These are phyloP conservation scores for Nitzschia inconspicua DNA, from an alignment of 108 stramenopile species.

Conservation along the genomic window DNA sequence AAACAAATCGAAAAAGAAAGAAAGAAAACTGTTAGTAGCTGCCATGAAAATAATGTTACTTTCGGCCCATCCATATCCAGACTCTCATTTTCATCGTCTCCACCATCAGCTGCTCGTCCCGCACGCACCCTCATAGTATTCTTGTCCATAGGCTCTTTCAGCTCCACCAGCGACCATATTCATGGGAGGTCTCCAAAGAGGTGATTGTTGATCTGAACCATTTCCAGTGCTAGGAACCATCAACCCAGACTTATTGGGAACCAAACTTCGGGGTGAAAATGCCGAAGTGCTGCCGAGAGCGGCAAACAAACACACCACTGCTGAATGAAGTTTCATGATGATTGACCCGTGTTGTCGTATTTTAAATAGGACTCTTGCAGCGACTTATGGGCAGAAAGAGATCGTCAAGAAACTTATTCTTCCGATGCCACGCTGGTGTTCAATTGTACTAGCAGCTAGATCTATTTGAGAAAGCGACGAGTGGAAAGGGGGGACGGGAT, in stretches of 20 bases:
- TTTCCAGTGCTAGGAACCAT: constrained; percentile 8
- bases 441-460: too few relatives aligned
- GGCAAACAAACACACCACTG: constrained; percentile 3
- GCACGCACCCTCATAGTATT: constrained; percentile 63
- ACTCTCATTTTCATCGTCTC: too few relatives aligned
- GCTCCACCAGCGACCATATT: constrained; percentile 59
- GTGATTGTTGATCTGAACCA: too few relatives aligned
- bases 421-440: too few relatives aligned
- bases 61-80: background rate
- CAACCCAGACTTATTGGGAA: constrained; percentile 14
- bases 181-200: constrained; percentile 4
- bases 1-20: background rate
- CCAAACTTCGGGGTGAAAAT: constrained; percentile 9
- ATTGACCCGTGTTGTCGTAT: too few relatives aligned
- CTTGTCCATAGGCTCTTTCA: constrained; percentile 39
- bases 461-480: too few relatives aligned
- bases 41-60: background rate
- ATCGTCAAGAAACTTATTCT: too few relatives aligned
- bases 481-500: too few relatives aligned
- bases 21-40: constrained; percentile 8
- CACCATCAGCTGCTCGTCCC: background rate
- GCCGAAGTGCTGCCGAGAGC: constrained; percentile 2
- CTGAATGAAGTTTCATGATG: constrained; percentile 19
- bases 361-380: too few relatives aligned
- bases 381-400: too few relatives aligned